Evolutionary conservation across 1,284 basidiomycete species (phyloP), one percentile per base, ranked within the genome.

Genomic region (Malassezia dermatis): DNA sequence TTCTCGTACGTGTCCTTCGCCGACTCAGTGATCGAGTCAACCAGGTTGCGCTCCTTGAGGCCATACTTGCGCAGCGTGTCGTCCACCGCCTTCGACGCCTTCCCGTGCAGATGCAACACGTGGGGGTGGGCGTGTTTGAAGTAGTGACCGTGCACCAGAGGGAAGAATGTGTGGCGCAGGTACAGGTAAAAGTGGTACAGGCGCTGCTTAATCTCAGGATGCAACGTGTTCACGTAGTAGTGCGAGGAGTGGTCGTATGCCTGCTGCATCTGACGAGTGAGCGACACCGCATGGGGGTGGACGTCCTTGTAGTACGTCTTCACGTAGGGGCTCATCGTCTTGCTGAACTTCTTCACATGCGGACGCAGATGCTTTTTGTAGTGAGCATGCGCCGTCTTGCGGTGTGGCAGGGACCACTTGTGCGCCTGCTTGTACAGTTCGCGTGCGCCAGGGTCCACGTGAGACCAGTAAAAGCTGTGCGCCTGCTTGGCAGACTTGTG

Each of bases 321-420:
- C 61, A 56, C 27, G 34, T 72, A 72, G 0, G 70, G 70, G 58
- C 66, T 64, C 53, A 67, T 44, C 4, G 61, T 45, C 40, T 59
- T 61, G 56, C 61, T 42, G 17, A 60, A n/a, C 45, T 56, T 35
- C 58, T 67, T 58, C 46, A 73, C 49, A 43, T 71, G 66, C 8
- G 69, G 67, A 52, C 67, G 62, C 3, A 72, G 56, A 13, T 69
- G 60, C 40, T 59, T 60, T 41, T 61, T 64, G 63, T 71, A 71
- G 42, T 73, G 63, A 12, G 46, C 47, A 15, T 61, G 50, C 4
- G 61, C 53, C 47, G 57, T 59, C 26, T 60, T 54, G 32, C 66
- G 32, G 56, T 72, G 67, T 6, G 71, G 71, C 21, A 67, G 60
- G 31, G 61, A 46, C 43, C 58, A 64, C 41, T 59, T 59, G 42